Percentiles rank a stretch among this genome's conserved stretches.
phyloP scores from a whole-genome alignment of 2,329 filamentous ascomycete species.

The Fusarium concolor region DNA sequence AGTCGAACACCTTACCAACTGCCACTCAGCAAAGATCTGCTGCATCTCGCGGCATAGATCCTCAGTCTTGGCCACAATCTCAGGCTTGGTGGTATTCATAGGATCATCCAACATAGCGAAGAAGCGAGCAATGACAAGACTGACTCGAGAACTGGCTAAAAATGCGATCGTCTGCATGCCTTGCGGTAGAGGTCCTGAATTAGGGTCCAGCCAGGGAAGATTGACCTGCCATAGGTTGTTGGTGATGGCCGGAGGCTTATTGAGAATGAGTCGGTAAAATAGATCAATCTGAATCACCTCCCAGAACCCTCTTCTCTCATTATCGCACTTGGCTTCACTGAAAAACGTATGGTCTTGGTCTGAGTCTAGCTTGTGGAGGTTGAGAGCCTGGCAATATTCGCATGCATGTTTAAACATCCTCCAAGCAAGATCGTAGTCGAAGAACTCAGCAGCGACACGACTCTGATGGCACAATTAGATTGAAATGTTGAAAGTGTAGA shows the following conservation, averaged over 20 bases:
- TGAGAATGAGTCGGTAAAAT: slow-evolving; percentile 48
- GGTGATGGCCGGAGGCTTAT: slow-evolving; percentile 47
- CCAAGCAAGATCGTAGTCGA: slow-evolving; percentile 51
- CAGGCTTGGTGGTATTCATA: slow-evolving; percentile 27
- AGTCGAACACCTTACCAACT: slow-evolving; percentile 32
- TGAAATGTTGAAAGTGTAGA: rapidly evolving
- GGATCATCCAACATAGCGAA: slow-evolving; percentile 47
- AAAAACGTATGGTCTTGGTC: slow-evolving; percentile 28
- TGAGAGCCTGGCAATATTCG: slow-evolving; percentile 48
- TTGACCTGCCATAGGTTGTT: slow-evolving; percentile 49
- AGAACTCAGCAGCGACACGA: slow-evolving; percentile 47
- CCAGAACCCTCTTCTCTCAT: slow-evolving; percentile 49
- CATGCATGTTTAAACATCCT: slow-evolving; percentile 47
- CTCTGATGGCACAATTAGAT: slow-evolving; percentile 32
- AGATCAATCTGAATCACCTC: slow-evolving; percentile 50
- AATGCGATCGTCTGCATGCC: slow-evolving; percentile 45
- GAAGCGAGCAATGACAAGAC: slow-evolving; percentile 47
- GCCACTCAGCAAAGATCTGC: slow-evolving; percentile 46
- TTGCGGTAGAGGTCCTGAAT: slow-evolving; percentile 33
- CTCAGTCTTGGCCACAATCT: slow-evolving; percentile 45
- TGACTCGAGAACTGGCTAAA: slow-evolving; percentile 46
- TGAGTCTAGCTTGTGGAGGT: slow-evolving; percentile 49
- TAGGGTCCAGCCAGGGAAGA: slow-evolving; percentile 47
- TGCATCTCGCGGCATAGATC: slow-evolving; percentile 46
- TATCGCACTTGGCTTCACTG: slow-evolving; percentile 29